Percentiles rank a stretch among this genome's conserved stretches.
These are phyloP conservation scores for Penicillium hesseltinei DNA, from an alignment of 2,329 filamentous ascomycete genomes.

Conservation along the genomic window DNA sequence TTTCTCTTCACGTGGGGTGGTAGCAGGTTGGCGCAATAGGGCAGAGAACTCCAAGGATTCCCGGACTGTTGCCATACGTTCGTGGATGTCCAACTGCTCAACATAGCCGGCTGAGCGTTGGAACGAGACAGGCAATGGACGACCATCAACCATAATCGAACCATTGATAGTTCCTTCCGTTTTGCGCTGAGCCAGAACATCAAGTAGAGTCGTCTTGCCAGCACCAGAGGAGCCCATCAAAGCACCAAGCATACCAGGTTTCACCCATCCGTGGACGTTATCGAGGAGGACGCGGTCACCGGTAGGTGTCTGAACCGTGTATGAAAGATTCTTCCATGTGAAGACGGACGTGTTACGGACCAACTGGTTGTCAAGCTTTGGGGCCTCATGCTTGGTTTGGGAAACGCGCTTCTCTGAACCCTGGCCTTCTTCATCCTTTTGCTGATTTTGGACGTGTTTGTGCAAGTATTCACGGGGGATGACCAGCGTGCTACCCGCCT, in stretches of 20 bases:
- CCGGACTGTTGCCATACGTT: slow-evolving; percentile 62
- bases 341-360: slow-evolving; percentile 66
- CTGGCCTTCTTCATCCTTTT: slow-evolving; percentile 53
- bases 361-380: slow-evolving; percentile 44
- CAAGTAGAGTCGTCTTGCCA: slow-evolving; percentile 72
- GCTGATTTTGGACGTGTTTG: slow-evolving; percentile 29
- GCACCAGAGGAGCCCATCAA: slow-evolving; percentile 76
- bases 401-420: slow-evolving; percentile 25
- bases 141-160: slow-evolving; percentile 66
- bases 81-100: slow-evolving; percentile 68
- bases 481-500: slow-evolving; percentile 55
- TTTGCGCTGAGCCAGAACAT: slow-evolving; percentile 71
- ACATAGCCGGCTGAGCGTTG: slow-evolving; percentile 67
- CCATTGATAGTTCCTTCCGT: slow-evolving; percentile 61
- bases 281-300: slow-evolving; percentile 60
- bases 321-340: slow-evolving; percentile 71
- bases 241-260: slow-evolving; percentile 73
- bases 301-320: slow-evolving; percentile 62
- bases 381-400: slow-evolving; percentile 19
- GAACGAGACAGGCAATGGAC: slow-evolving; percentile 58
- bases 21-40: slow-evolving; percentile 57
- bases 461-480: slow-evolving; percentile 61
- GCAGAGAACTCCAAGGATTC: slow-evolving; percentile 67
- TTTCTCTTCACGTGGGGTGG: slow-evolving; percentile 57
- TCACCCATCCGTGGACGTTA: slow-evolving; percentile 71